Conservation (phyloP, 2,329 filamentous ascomycete genomes). For the Periconia sp. region DNA sequence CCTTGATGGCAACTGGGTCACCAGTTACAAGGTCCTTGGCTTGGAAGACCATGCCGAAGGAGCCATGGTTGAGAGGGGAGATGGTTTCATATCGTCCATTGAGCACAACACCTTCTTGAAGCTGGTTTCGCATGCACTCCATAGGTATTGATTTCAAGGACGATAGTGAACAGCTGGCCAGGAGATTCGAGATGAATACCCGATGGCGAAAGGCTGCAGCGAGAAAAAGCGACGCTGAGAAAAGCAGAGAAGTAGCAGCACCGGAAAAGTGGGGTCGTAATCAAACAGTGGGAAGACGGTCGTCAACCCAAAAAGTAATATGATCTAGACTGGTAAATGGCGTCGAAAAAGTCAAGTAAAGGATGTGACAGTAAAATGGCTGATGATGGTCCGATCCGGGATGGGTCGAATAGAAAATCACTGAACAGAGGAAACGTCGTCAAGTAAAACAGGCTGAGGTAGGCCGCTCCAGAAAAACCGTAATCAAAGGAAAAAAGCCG, state of each 20-base stretch:
- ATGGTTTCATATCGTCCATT: slow-evolving; percentile 89
- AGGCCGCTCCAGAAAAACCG: slow-evolving; percentile 29
- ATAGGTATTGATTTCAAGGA: slow-evolving; percentile 48
- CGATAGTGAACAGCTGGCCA: slow-evolving; percentile 22
- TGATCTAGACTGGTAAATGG: slow-evolving; percentile 25
- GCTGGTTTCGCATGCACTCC: slow-evolving; percentile 86
- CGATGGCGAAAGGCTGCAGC: slow-evolving; percentile 31
- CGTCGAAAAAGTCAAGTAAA: background rate
- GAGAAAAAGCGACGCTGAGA: slow-evolving; percentile 14
- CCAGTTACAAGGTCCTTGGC: slow-evolving; percentile 77
- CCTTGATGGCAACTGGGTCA: slow-evolving; percentile 91
- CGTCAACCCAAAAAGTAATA: slow-evolving; percentile 37
- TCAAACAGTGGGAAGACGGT: slow-evolving; percentile 37
- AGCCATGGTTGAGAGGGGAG: slow-evolving; percentile 95
- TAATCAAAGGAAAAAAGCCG: slow-evolving; percentile 32
- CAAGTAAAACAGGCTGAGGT: slow-evolving; percentile 28
- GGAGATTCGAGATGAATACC: slow-evolving; percentile 40
- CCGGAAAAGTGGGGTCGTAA: slow-evolving; percentile 28
- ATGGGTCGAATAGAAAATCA: slow-evolving; percentile 14
- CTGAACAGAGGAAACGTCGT: slow-evolving; percentile 26
- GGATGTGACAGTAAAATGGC: slow-evolving; percentile 38
- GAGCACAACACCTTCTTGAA: slow-evolving; percentile 76
- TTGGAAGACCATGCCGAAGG: slow-evolving; percentile 97
- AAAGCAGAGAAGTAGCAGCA: slow-evolving; percentile 22
- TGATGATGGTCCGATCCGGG: slow-evolving; percentile 23